phyloP scores from a whole-genome alignment of 192 early-diverging fungal genomes.

The Umbelopsis sp. region DNA sequence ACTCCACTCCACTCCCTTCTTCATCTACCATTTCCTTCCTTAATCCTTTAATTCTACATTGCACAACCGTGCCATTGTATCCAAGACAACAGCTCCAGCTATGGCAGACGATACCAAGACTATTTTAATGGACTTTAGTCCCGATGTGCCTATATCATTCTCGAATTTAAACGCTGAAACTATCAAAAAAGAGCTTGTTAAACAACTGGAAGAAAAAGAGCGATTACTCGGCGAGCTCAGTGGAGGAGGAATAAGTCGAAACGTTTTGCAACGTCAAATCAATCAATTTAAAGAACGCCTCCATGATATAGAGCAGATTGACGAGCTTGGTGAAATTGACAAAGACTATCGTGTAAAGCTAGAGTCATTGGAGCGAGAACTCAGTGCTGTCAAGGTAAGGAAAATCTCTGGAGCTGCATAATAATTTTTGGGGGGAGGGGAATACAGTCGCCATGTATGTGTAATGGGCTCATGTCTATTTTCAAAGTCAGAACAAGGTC shows the following conservation, averaged over 20 bases:
- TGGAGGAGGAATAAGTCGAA: constrained; percentile 5
- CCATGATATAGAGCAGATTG: constrained; percentile 2
- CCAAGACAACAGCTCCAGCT: neutral
- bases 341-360: neutral
- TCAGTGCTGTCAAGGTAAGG: constrained; percentile 19
- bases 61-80: neutral
- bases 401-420: neutral
- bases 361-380: constrained; percentile 14
- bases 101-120: neutral
- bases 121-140: constrained; percentile 17
- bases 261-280: constrained; percentile 12
- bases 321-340: constrained; percentile 9
- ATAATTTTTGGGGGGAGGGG: neutral
- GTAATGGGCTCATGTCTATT: neutral
- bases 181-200: constrained; percentile 23
- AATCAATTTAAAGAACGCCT: neutral
- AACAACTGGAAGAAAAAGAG: constrained; percentile 22
- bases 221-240: neutral
- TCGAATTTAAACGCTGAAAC: constrained; percentile 20
- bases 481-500: constrained; percentile 3
- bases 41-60: neutral
- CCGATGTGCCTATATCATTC: constrained; percentile 23
- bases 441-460: neutral
- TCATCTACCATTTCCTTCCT: constrained; percentile 12
- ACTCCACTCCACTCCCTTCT: neutral